Evolutionary conservation across 1,139 yeast genomes (phyloP).

Genomic region (Kodamaea derodonti): DNA sequence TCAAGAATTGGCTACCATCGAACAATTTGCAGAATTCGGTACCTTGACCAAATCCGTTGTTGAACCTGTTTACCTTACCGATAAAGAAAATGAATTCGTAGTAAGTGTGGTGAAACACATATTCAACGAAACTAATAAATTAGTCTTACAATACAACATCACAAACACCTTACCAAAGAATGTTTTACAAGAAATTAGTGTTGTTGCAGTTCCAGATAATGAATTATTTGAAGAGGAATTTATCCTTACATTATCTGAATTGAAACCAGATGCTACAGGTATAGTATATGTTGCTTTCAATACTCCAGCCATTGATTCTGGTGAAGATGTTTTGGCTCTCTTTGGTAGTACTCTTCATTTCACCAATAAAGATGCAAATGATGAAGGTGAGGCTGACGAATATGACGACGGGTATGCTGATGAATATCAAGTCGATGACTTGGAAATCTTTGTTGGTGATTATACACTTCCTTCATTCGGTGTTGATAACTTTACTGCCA

Average conservation of each 20-base stretch:
- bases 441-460: constrained; percentile 77
- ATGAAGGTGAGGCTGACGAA: constrained; percentile 82
- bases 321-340: constrained; percentile 44
- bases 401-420: constrained; percentile 92
- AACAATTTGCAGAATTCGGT: constrained; percentile 73
- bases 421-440: constrained; percentile 85
- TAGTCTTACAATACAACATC: constrained; percentile 82
- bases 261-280: constrained; percentile 70
- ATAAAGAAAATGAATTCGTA: constrained; percentile 89
- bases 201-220: constrained; percentile 62
- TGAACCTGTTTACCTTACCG: constrained; percentile 69
- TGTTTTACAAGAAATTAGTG: constrained; percentile 75
- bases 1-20: constrained; percentile 60
- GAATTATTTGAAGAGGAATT: constrained; percentile 58
- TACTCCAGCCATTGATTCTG: constrained; percentile 44
- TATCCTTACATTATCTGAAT: constrained; percentile 67
- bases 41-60: constrained; percentile 66
- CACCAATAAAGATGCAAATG: constrained; percentile 78
- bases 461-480: constrained; percentile 69
- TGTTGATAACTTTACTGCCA: constrained; percentile 68
- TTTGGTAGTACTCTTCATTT: constrained; percentile 71
- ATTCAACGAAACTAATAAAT: constrained; percentile 58
- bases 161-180: constrained; percentile 80
- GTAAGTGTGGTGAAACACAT: constrained; percentile 82
- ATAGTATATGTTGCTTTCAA: constrained; percentile 75